A percentile compares a stretch with the other conserved stretches of the same genome.
phyloP scores from a whole-genome alignment of 2,329 filamentous ascomycete species.

The Pseudogymnoascus sp. region DNA sequence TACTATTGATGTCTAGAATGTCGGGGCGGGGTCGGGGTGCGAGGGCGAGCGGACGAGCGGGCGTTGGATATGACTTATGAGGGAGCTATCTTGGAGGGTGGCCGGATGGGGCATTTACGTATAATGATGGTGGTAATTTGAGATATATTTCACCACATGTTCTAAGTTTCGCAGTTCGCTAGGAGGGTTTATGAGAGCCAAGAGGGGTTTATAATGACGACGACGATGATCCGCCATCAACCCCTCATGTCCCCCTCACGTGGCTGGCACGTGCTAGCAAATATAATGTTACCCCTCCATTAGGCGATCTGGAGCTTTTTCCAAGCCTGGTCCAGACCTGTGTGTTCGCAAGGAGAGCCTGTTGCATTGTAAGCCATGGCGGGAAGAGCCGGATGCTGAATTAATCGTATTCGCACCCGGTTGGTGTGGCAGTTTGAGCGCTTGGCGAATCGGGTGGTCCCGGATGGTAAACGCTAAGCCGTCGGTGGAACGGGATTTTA shows the following conservation, averaged over 20 bases:
- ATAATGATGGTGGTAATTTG: slow-evolving; percentile 3
- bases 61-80: slow-evolving; percentile 7
- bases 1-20: slow-evolving; percentile 51
- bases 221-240: not conserved
- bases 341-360: not conserved
- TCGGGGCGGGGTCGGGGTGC: not conserved
- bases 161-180: not conserved
- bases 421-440: not conserved
- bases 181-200: too few relatives aligned
- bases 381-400: not conserved
- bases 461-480: not conserved
- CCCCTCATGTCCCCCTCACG: not conserved
- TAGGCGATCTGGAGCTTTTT: not conserved
- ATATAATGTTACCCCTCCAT: slow-evolving; percentile 3
- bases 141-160: not conserved
- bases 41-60: not conserved
- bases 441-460: slow-evolving; percentile 1
- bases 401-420: not conserved
- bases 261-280: not conserved
- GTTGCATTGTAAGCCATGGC: not conserved
- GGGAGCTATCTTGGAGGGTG: not conserved
- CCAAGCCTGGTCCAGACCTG: not conserved
- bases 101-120: not conserved
- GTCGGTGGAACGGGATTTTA: not conserved
- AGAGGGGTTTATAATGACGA: not conserved